Evolutionary conservation across 768 basidiomycete species (phyloP).

Genomic region (Lactarius vividus): DNA sequence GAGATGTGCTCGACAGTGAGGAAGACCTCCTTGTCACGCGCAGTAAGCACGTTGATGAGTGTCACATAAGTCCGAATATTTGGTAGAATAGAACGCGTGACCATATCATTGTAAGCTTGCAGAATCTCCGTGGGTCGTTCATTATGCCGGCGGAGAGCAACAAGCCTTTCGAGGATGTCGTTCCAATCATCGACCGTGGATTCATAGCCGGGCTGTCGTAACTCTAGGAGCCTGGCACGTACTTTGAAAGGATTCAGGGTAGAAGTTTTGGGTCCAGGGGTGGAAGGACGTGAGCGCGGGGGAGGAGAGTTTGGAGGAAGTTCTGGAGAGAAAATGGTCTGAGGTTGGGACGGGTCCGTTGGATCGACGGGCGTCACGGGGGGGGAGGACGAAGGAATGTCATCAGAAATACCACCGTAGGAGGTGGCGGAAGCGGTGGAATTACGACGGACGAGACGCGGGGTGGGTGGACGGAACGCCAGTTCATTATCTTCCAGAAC

Average conservation of each 20-base stretch:
- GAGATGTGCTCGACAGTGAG: slow-evolving; percentile 32
- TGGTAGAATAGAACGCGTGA: slow-evolving; percentile 59
- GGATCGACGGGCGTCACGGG: slow-evolving; percentile 6
- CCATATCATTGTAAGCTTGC: slow-evolving; percentile 70
- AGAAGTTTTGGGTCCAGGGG: not conserved
- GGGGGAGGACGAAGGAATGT: slow-evolving; percentile 21
- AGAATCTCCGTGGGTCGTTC: slow-evolving; percentile 57
- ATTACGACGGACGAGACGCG: slow-evolving; percentile 45
- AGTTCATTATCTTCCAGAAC: slow-evolving; percentile 23
- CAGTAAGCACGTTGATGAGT: slow-evolving; percentile 60
- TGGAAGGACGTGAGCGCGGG: not conserved
- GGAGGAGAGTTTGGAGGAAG: not conserved
- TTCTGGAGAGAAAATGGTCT: slow-evolving; percentile 29
- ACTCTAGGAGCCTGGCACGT: slow-evolving; percentile 34
- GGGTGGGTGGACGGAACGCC: slow-evolving; percentile 28
- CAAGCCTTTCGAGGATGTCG: slow-evolving; percentile 53
- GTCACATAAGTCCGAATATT: slow-evolving; percentile 57
- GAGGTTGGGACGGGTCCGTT: slow-evolving; percentile 33
- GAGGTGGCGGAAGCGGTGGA: slow-evolving; percentile 35
- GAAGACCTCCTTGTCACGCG: slow-evolving; percentile 67
- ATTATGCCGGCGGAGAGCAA: slow-evolving; percentile 44
- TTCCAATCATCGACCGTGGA: slow-evolving; percentile 60
- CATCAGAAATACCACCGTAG: slow-evolving; percentile 28
- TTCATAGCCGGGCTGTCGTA: slow-evolving; percentile 22
- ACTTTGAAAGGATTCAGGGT: slow-evolving; percentile 31